phyloP scores from a whole-genome alignment of 805 yeast genomes.

The Metschnikowia orientalis region DNA sequence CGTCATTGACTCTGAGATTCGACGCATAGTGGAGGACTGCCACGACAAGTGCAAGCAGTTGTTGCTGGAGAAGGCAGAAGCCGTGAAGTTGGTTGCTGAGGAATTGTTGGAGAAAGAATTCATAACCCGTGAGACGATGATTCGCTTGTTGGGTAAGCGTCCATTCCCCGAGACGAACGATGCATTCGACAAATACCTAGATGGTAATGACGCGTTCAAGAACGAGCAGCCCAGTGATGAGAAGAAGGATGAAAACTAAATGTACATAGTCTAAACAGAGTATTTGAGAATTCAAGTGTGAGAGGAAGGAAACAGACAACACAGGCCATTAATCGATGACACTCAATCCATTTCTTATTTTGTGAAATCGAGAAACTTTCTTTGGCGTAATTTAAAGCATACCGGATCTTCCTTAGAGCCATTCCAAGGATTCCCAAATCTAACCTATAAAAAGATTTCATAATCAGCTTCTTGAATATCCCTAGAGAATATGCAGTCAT shows the following conservation, averaged over 20 bases:
- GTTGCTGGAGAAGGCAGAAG: conserved; percentile 63
- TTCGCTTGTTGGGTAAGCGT: conserved; percentile 80
- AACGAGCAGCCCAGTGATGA: conserved; percentile 27
- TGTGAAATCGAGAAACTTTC: no score
- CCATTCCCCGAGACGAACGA: conserved; percentile 89
- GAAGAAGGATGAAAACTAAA: conserved; percentile 21
- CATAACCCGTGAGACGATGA: conserved; percentile 90
- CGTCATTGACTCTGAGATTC: conserved; percentile 65
- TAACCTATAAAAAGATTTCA: no score
- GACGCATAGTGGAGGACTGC: conserved; percentile 61
- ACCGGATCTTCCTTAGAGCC: no score
- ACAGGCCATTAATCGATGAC: no score
- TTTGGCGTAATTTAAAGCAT: no score
- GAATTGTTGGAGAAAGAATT: conserved; percentile 84
- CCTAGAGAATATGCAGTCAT: no score
- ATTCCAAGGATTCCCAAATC: no score
- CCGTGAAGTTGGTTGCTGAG: conserved; percentile 82
- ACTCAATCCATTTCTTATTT: no score
- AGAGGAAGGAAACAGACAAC: no score
- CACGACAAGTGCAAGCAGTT: conserved; percentile 56
- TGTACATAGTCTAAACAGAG: conserved; percentile 2
- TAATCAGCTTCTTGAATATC: no score
- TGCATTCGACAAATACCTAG: conserved; percentile 77
- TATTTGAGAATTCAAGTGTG: no score
- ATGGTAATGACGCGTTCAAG: conserved; percentile 41